Evolutionary conservation across 2,329 filamentous ascomycete genomes (phyloP), one percentile per base, ranked within the genome.

Genomic region (Tolypocladium cylindrosporum): DNA sequence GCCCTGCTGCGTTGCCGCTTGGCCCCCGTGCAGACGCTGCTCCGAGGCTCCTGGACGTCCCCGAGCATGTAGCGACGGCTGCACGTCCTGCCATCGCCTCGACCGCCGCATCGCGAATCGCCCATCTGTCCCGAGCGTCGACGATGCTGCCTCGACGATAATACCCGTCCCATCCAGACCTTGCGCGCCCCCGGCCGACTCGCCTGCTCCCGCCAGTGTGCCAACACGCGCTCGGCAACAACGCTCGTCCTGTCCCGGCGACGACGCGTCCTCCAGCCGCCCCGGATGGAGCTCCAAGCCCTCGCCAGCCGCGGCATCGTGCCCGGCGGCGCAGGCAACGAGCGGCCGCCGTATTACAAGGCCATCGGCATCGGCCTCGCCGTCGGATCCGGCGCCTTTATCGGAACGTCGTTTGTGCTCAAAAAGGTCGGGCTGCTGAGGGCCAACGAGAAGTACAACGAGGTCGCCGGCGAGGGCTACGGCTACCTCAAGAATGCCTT

Each of bases 391-490:
- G 94, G 94, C 48, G 71, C 90, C 59, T 97, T 97, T 71, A 99
- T 99, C 69, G 94, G 94, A 57, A 82, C 88, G 16, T 97, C 93
- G 0, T 99, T 97, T 71, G 92, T 97, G 36, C 76, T 99, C 68
- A 97, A 97, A 75, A 99, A 99, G 76, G 81, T 90, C 60, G 94
- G 94, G 5, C 75, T 99, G 65, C 79, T 99, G 61, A 91, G 86
- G 71, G 93, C 94, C 55, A 99, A 97, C 73, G 86, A 90, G 66
- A 97, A 97, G 72, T 97, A 97, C 78, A 89, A 96, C 61, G 91
- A 97, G 74, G 90, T 90, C 63, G 92, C 94, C 0, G 94, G 94
- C 60, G 93, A 97, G 73, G 94, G 94, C 58, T 97, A 97, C 72
- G 92, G 93, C 61, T 99, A 97, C 71, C 84, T 99, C 66, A 96